Evolutionary conservation across 768 basidiomycete species (phyloP), one percentile per base, ranked within the genome.

Genomic region (Russula virescens): DNA sequence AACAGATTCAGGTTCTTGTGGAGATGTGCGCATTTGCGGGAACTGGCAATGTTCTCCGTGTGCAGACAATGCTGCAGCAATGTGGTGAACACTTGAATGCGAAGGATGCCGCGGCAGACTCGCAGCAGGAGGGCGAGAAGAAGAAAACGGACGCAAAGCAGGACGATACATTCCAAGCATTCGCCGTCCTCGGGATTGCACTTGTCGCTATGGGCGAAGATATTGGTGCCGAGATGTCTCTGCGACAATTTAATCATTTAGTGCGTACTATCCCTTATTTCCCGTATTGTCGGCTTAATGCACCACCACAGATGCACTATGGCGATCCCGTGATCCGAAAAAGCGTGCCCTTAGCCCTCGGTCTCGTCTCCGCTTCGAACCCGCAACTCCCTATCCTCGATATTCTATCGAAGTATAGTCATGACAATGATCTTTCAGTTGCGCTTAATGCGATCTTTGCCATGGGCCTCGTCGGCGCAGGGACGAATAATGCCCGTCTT

Each of bases 151-250:
- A 70, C 66, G 77, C 83, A 65, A 75, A 76, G 25, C 69, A 72
- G 58, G 86, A 91, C 63, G 90, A 93, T 67, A 87, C 87, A 34
- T 92, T 91, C 80, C 91, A 98, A 73, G 84, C 92, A 0, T 89
- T 98, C 65, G 91, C 96, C 18, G 94, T 96, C 34, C 79, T 98
- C 60, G 97, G 94, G 28, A 91, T 99, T 69, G 87, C 96, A 0
- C 75, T 98, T 62, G 90, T 98, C 48, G 87, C 97, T 5, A 98
- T 98, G 94, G 97, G 97, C 21, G 97, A 99, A 75, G 96, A 98
- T 25, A 86, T 98, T 52, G 97, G 97, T 52, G 87, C 94, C 2
- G 93, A 98, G 74, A 98, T 99, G 97, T 87, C 91, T n/a, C 76
- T 98, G 69, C 79, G 97, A 66, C 93, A 95, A 69, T 96, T 98